Percentiles rank a stretch among this genome's conserved stretches.
phyloP scores from a whole-genome alignment of 2,329 filamentous ascomycete species.

The Fusarium pininemorale region DNA sequence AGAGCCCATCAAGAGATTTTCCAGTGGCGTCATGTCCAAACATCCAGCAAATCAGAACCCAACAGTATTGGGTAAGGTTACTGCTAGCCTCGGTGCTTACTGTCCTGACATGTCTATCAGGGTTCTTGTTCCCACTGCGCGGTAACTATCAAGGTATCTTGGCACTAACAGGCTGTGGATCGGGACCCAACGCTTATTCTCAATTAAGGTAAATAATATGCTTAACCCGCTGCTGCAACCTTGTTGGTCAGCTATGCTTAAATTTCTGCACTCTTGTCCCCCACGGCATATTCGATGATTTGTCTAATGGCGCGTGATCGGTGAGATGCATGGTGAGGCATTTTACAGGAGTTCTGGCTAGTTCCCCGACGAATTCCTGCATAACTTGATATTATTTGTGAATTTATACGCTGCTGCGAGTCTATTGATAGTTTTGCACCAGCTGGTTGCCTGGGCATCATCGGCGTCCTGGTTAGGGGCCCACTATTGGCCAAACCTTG shows the following conservation, averaged over 20 bases:
- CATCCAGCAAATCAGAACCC: slow-evolving; percentile 11
- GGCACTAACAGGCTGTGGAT: not conserved
- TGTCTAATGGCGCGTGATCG: not conserved
- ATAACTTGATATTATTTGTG: accelerated
- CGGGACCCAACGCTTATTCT: not conserved
- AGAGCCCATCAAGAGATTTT: not conserved
- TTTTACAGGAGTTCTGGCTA: not conserved
- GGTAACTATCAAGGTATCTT: slow-evolving; percentile 40
- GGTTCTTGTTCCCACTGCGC: slow-evolving; percentile 36
- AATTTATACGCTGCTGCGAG: not conserved
- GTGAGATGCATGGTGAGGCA: slow-evolving; percentile 11
- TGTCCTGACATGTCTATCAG: slow-evolving; percentile 32
- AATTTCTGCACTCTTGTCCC: too few species aligned
- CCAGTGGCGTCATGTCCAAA: not conserved
- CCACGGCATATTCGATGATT: not conserved
- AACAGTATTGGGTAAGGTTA: not conserved
- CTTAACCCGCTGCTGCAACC: slow-evolving; percentile 30
- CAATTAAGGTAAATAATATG: slow-evolving; percentile 40
- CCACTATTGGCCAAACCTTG: not conserved
- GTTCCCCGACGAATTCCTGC: not conserved
- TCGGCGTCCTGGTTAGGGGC: accelerated
- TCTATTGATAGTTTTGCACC: not conserved
- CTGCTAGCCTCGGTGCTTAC: not conserved
- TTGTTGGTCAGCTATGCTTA: not conserved
- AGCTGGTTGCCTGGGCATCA: not conserved